Base-by-base conservation (phyloP, 2,329 filamentous ascomycete genomes). In the Sphaceloma murrayae region DNA sequence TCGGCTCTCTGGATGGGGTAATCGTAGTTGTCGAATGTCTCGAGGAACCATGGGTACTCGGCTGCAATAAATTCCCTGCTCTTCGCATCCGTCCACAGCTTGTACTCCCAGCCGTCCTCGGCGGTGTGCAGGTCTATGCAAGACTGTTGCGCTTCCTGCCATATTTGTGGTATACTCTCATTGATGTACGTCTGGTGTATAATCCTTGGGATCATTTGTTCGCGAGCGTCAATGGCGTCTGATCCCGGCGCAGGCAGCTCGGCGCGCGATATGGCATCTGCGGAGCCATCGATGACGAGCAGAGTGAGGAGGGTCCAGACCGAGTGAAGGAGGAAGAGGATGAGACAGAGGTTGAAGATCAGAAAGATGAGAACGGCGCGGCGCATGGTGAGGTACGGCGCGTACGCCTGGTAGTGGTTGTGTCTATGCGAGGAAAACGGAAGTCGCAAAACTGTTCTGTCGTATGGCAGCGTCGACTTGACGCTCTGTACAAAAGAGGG, bases 181-280 rank as follows among this genome's bases (percentile, higher is more conserved):
- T 83, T 85, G 55, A 75, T 76, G 62, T 84, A 85, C 7, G 81
- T 85, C 60, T 85, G 81, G 65, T 85, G 81, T 46, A 85, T 82
- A 56, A 85, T 85, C 63, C 82, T 83, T 36, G 81, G 81, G 39
- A 85, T 83, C 51, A 83, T 59, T 52, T 78, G 75, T 7, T 72
- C 70, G 34, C 67, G 66, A 36, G 69, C 67, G 49, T 73, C 72
- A 52, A 75, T 73, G 51, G 74, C 55, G 19, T 71, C 74, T 3
- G 76, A 77, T 55, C 79, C 77, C 11, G 77, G 75, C 6, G 76
- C 73, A 10, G 78, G 79, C 32, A 85, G 70, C 53, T 85, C 80
- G 42, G 74, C 70, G 51, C 71, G 71, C 51, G 73, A 72, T 47
- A 85, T 85, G 44, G 77, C 76, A 64, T 84, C 79, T 49, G 71